Evolutionary conservation across 495 filamentous ascomycete genomes (phyloP).

Genomic region (Lichenothelia convexa): DNA sequence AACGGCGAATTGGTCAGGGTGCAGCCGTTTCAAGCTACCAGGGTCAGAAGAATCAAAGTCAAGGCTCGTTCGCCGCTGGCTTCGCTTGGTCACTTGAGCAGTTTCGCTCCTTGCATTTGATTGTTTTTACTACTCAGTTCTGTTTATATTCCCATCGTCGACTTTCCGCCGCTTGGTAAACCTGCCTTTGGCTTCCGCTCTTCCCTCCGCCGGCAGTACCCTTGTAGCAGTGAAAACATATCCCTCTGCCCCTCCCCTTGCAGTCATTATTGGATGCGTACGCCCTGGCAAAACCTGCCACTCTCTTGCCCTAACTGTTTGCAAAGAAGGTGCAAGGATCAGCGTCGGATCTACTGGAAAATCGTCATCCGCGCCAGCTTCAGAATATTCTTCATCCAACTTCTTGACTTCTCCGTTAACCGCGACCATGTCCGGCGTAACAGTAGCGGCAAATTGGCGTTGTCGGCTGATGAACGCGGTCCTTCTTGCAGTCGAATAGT

Average conservation of each 20-base stretch:
- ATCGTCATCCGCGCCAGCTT: slow-evolving; percentile 35
- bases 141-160: background rate
- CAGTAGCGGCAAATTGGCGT: slow-evolving; percentile 1
- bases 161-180: slow-evolving; percentile 26
- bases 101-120: no score
- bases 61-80: no score
- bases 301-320: slow-evolving; percentile 50
- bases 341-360: slow-evolving; percentile 73
- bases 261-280: slow-evolving; percentile 88
- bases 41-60: no score
- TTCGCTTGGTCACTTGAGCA: no score
- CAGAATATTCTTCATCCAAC: slow-evolving; percentile 4
- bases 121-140: no score
- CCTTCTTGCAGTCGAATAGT: slow-evolving; percentile 56
- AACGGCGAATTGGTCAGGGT: no score
- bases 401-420: background rate
- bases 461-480: slow-evolving; percentile 42
- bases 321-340: slow-evolving; percentile 58
- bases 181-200: slow-evolving; percentile 66
- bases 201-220: slow-evolving; percentile 59
- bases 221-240: slow-evolving; percentile 72
- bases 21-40: no score
- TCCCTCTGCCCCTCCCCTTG: slow-evolving; percentile 71
- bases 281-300: slow-evolving; percentile 88
- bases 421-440: slow-evolving; percentile 1